phyloP scores from a whole-genome alignment of 192 early-diverging fungal genomes.

The Backusella psychrophila region DNA sequence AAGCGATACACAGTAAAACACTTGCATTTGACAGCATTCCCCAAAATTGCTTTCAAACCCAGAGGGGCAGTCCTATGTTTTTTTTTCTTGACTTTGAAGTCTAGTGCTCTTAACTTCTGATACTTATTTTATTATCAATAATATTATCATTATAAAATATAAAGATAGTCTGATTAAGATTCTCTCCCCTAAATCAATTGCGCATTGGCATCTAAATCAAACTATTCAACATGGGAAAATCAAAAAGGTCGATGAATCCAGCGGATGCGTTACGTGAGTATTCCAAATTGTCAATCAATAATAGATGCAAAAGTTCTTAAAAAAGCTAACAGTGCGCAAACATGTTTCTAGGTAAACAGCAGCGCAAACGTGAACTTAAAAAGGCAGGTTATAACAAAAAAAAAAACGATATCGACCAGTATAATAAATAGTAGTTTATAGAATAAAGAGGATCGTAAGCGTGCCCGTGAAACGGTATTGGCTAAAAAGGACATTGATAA shows the following conservation, averaged over 20 bases:
- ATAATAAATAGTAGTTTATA: conserved; percentile 18
- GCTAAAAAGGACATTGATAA: conserved; percentile 57
- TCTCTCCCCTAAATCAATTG: neutral
- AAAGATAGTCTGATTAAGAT: neutral
- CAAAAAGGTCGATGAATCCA: conserved; percentile 34
- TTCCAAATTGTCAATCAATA: neutral
- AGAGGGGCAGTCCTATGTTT: neutral
- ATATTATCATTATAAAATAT: neutral
- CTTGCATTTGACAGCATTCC: neutral
- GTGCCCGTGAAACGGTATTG: conserved; percentile 46
- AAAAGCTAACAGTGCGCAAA: neutral
- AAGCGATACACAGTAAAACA: too few species aligned
- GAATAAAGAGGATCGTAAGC: conserved; percentile 67
- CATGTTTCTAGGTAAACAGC: conserved; percentile 26
- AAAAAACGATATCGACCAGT: neutral
- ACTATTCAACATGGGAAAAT: conserved; percentile 17
- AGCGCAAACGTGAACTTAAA: conserved; percentile 36
- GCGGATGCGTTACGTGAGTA: conserved; percentile 35
- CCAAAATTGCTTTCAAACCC: neutral
- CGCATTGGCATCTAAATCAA: neutral
- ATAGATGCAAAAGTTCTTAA: neutral
- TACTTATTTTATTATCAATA: neutral
- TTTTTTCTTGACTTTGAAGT: neutral
- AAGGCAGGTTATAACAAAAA: conserved; percentile 16
- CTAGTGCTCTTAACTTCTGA: neutral